phyloP scores from a whole-genome alignment of 2,329 filamentous ascomycete genomes.

The Phaeomoniella chlamydospora region DNA sequence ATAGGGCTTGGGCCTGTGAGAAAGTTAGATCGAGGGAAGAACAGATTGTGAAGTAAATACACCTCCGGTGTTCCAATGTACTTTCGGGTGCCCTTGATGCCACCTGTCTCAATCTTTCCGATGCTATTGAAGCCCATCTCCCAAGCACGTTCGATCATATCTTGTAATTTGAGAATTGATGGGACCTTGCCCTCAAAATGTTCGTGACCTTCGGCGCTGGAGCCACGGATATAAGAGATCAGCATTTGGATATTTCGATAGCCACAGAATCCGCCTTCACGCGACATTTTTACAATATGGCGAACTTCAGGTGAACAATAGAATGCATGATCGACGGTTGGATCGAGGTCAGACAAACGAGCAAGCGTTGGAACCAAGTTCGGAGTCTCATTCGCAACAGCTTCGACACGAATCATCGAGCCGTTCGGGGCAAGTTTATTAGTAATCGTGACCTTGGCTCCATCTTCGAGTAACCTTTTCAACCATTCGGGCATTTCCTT shows the following conservation, averaged over 20 bases:
- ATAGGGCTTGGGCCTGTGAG: conserved; percentile 12
- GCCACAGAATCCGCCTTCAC: conserved; percentile 83
- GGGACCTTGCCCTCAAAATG: conserved; percentile 51
- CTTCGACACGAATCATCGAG: conserved; percentile 23
- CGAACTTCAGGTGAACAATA: conserved; percentile 62
- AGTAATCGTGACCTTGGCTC: conserved; percentile 39
- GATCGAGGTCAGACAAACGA: conserved; percentile 50
- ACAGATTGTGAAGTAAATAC: neutral
- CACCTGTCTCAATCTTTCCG: conserved; percentile 69
- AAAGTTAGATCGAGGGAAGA: conserved; percentile 10
- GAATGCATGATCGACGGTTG: conserved; percentile 54
- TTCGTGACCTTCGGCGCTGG: conserved; percentile 40
- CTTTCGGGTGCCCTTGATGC: conserved; percentile 76
- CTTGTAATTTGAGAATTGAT: conserved; percentile 68
- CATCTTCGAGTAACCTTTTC: conserved; percentile 43
- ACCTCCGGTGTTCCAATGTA: conserved; percentile 90
- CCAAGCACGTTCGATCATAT: conserved; percentile 79
- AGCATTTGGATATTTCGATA: conserved; percentile 94
- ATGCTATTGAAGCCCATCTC: conserved; percentile 65
- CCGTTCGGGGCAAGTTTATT: conserved; percentile 34
- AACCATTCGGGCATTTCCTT: conserved; percentile 61
- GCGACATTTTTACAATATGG: conserved; percentile 70
- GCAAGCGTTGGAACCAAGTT: conserved; percentile 49
- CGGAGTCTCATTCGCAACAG: conserved; percentile 23
- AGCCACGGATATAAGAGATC: conserved; percentile 58